Base-by-base conservation (phyloP, 768 basidiomycete genomes). In the Hortiboletus campestris region DNA sequence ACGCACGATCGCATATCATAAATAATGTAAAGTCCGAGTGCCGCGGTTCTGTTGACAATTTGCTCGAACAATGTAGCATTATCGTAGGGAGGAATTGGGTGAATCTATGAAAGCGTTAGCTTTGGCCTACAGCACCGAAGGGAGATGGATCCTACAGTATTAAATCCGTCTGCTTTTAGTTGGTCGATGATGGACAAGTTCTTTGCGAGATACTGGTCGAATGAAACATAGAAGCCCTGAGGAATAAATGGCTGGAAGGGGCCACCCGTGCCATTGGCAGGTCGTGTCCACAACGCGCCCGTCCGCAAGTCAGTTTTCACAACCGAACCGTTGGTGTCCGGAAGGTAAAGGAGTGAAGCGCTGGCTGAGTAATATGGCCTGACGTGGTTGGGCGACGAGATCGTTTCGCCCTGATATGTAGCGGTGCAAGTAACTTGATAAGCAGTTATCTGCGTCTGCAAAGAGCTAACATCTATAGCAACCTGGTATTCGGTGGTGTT, bases 1-100 rank as follows among this genome's bases (percentile, higher is more conserved):
- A 50, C 74, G 42, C 31, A 82, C 81, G 69, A 71, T 63, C 89
- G 80, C 88, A 93, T 88, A 63, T 92, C 89, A 61, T 88, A 91
- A 78, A 91, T 84, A 34, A 92, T 69, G 63, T 86, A 91, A 4
- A 84, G 58, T 34, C 67, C 67, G 7, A 63, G 53, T 20, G 59
- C 59, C 14, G 40, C 6, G 3, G 68, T 49, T 32, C 3, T 58
- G 16, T 63, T 39, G n/a, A 72, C 44, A 3, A 63, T 49, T 42
- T 70, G 50, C 35, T 64, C 20, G 29, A 66, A 61, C 10, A 28
- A 70, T 0, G 84, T 82, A 5, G 80, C 62, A 57, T 86, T 82
- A 54, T 77, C 76, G 57, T 85, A 90, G 0, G 81, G 74, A 2
- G 91, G 88, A 12, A 91, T 77, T 1, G 88, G 84, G 63, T 92